Base-by-base conservation (phyloP, 208 protist genomes). In the Crithidia bombi region DNA sequence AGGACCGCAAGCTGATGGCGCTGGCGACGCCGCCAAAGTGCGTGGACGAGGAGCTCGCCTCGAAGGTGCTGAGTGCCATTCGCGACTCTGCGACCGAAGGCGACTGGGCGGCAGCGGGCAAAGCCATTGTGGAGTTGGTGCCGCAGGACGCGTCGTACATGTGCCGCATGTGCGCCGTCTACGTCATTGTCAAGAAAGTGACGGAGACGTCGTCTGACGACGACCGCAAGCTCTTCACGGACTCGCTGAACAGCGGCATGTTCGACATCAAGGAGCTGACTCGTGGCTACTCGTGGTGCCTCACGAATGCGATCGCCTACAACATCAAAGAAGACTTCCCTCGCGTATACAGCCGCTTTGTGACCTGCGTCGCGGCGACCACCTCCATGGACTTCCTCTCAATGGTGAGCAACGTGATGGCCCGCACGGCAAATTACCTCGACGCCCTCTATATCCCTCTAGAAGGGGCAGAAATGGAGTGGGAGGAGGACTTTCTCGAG, bases 401-500 rank as follows among this genome's bases (percentile, higher is more conserved):
- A 26, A 72, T 94, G 28, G 62, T 84, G 51, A 74, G 81, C 52
- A 87, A 93, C 41, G 73, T 96, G 23, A 85, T 96, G 62, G 73
- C 78, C 7, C 89, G 92, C 63, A 93, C 86, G 5, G 89, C 89
- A 4, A 92, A 91, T 63, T 92, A 93, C 75, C 84, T 96, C 14
- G 92, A 93, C 61, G 83, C 81, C 10, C 69, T 94, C n/a, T 75
- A 76, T 36, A 72, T 83, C 21, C 58, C 81, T 5, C 63, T 82
- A 30, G 73, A 81, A 4, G 72, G 66, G 15, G 81, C 80, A 44
- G 70, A 85, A 43, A 73, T 73, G 50, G 72, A 90, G 33, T 94
- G 89, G 89, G 78, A 91, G 50, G 87, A 90, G 69, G 86, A 90
- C 35, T 94, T 95, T 49, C 76, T 95, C 12, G 76, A 85, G 33